Evolutionary conservation across 1,284 basidiomycete genomes (phyloP).

Genomic region (Cryptococcus maquisensis): DNA sequence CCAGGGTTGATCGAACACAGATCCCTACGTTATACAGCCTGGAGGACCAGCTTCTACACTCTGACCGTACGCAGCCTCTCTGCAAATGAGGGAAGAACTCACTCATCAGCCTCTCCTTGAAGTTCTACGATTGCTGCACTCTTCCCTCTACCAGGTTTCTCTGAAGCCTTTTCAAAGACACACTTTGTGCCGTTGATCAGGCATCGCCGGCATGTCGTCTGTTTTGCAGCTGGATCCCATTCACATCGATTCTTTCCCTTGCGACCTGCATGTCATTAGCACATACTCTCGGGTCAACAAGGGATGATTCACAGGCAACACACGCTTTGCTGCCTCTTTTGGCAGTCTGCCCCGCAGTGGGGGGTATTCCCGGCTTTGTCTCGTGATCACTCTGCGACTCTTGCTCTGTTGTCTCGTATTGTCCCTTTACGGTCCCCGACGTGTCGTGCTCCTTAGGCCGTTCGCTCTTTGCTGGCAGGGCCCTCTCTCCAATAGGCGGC

Average conservation of each 20-base stretch:
- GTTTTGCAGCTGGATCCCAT: conserved; percentile 56
- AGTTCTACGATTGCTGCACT: conserved; percentile 52
- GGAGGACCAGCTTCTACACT: too few species aligned
- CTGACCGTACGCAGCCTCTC: too few species aligned
- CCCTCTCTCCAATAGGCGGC: background rate
- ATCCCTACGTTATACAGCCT: too few species aligned
- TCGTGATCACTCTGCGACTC: background rate
- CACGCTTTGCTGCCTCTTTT: conserved; percentile 47
- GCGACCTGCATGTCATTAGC: conserved; percentile 51
- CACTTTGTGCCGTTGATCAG: conserved; percentile 75
- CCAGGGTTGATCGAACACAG: too few species aligned
- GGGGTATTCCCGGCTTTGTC: conserved; percentile 8
- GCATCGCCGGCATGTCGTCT: conserved; percentile 67
- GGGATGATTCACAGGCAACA: conserved; percentile 38
- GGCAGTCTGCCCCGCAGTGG: conserved; percentile 19
- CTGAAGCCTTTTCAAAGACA: conserved; percentile 77
- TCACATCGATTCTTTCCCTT: conserved; percentile 91
- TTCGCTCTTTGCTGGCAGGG: background rate
- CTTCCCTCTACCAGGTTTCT: conserved; percentile 24
- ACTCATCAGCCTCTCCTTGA: conserved; percentile 53
- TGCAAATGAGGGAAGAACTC: conserved; percentile 6
- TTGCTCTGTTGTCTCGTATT: background rate
- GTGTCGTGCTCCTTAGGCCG: background rate
- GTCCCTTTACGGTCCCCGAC: background rate
- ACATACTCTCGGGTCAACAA: too few species aligned